Percentiles rank a stretch among this genome's conserved stretches.
Conservation (phyloP, 2,329 filamentous ascomycete species). For the Neopestalotiopsis sp. region DNA sequence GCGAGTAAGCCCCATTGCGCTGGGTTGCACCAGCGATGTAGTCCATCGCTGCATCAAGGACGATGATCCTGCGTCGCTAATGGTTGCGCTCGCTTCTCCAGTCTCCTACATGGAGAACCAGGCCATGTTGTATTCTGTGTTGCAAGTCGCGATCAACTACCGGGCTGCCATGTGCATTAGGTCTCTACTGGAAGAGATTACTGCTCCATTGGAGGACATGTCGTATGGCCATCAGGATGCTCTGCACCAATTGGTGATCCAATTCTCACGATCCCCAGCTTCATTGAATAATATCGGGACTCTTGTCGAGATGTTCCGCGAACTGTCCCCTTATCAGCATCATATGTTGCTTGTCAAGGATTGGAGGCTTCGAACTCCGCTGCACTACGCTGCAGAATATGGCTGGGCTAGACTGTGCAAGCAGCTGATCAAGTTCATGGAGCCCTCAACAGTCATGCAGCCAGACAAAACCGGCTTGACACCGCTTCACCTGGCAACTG, state of each 20-base stretch:
- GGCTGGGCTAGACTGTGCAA: slow-evolving; percentile 18
- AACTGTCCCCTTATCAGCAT: slow-evolving; percentile 22
- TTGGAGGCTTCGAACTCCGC: slow-evolving; percentile 20
- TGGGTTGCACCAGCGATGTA: slow-evolving; percentile 19
- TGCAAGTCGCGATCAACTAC: slow-evolving; percentile 21
- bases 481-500: slow-evolving; percentile 17
- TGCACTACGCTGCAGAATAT: slow-evolving; percentile 21
- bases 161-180: slow-evolving; percentile 18
- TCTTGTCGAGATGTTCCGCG: slow-evolving; percentile 16
- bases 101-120: slow-evolving; percentile 22
- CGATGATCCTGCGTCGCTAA: slow-evolving; percentile 21
- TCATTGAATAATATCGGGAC: neutral
- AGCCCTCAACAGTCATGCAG: slow-evolving; percentile 14
- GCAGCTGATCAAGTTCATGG: slow-evolving; percentile 20
- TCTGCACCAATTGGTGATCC: slow-evolving; percentile 20
- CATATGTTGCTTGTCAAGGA: slow-evolving; percentile 21
- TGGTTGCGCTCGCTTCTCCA: slow-evolving; percentile 20
- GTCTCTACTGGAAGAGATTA: slow-evolving; percentile 21
- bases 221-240: slow-evolving; percentile 18
- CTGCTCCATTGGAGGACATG: slow-evolving; percentile 15
- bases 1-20: slow-evolving; percentile 11
- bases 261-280: slow-evolving; percentile 1
- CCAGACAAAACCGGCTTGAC: slow-evolving; percentile 15
- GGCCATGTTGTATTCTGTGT: slow-evolving; percentile 22
- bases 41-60: slow-evolving; percentile 16